Percentiles rank a stretch among this genome's conserved stretches.
phyloP scores from a whole-genome alignment of 345 rosid genomes.

The Firmiana major region DNA sequence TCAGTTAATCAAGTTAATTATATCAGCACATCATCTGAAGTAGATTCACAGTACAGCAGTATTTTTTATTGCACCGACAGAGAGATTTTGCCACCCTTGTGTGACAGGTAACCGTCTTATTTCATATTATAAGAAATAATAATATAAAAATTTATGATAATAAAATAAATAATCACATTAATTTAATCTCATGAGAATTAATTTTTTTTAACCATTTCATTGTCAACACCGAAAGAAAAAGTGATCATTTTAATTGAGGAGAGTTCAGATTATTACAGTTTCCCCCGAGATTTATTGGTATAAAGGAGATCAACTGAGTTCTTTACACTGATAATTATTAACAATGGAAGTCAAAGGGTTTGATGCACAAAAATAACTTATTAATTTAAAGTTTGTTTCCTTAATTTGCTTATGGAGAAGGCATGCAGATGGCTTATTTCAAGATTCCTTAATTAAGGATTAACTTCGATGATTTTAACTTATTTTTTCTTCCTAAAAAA shows the following conservation, averaged over 20 bases:
- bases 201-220: not conserved
- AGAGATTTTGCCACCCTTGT: not conserved
- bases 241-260: not conserved
- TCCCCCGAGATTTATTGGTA: not conserved
- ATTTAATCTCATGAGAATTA: not conserved
- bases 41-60: not conserved
- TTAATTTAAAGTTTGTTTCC: no score
- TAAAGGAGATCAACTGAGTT: not conserved
- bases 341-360: not conserved
- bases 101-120: not conserved
- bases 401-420: no score
- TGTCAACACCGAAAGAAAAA: not conserved
- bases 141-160: not conserved
- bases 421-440: no score
- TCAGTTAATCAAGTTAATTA: not conserved
- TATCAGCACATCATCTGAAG: not conserved
- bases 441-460: no score
- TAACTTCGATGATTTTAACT: no score
- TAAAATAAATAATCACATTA: not conserved
- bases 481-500: no score
- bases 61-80: not conserved
- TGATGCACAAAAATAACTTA: no score
- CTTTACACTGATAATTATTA: not conserved
- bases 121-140: not conserved
- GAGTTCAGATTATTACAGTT: not conserved